A percentile compares a stretch with the other conserved stretches of the same genome.
These are phyloP conservation scores for Eucalyptus fibrosa DNA, from an alignment of 345 rosid species.

Conservation along the genomic window DNA sequence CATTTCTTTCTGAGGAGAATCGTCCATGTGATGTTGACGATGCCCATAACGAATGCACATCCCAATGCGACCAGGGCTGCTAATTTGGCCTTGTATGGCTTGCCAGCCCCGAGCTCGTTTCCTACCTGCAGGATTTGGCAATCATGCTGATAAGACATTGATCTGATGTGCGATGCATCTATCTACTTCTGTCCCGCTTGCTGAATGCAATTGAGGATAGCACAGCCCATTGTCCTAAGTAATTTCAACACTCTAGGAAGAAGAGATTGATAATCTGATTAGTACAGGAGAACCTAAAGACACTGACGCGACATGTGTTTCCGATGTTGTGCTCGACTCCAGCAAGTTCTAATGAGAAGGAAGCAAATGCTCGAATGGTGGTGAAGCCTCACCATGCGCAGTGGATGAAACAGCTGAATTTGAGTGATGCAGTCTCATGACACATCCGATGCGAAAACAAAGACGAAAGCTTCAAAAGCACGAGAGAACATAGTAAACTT, in stretches of 20 bases:
- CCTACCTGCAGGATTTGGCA: constrained; percentile 52
- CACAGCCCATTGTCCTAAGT: not conserved
- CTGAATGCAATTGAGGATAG: not conserved
- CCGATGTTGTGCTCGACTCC: not conserved
- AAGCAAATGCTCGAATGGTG: not conserved
- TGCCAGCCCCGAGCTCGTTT: constrained; percentile 91
- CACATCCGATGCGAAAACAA: not conserved
- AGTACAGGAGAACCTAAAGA: not conserved
- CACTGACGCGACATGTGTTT: not conserved
- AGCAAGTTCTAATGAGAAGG: not conserved
- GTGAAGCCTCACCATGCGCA: not conserved
- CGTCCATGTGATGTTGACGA: constrained; percentile 77
- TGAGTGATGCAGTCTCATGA: not conserved
- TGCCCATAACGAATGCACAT: constrained; percentile 65
- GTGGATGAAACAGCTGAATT: not conserved
- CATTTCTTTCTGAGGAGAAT: constrained; percentile 50
- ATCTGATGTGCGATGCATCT: not conserved
- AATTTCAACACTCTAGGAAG: not conserved
- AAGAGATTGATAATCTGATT: not conserved
- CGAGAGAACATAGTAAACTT: not conserved
- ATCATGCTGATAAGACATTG: not conserved
- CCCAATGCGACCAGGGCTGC: constrained; percentile 82
- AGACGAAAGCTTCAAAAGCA: not conserved
- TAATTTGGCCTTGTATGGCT: constrained; percentile 72
- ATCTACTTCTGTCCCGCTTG: not conserved